These are phyloP conservation scores for Microsporum canis DNA, from an alignment of 2,329 filamentous ascomycete species.

Conservation along the genomic window DNA sequence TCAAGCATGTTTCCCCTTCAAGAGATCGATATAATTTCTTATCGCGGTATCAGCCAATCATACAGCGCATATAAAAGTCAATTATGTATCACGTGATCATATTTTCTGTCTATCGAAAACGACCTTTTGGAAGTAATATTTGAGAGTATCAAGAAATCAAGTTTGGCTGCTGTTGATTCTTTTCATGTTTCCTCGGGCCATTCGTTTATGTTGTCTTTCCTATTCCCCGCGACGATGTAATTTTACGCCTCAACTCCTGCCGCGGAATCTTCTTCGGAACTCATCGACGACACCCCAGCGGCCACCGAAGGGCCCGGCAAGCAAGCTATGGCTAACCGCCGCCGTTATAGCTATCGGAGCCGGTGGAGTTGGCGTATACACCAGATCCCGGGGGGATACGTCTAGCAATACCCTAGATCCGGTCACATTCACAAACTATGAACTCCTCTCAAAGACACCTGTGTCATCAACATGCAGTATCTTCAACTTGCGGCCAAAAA, in stretches of 20 bases:
- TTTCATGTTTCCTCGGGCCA: not conserved
- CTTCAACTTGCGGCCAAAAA: constrained; percentile 31
- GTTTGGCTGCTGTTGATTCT: not conserved
- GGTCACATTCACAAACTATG: constrained; percentile 31
- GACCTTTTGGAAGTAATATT: too few relatives aligned
- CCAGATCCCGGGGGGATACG: constrained; percentile 21
- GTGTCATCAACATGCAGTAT: constrained; percentile 39
- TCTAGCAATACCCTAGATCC: constrained; percentile 25
- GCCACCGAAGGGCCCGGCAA: constrained; percentile 16
- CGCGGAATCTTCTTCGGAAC: not conserved
- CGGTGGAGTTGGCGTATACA: constrained; percentile 27
- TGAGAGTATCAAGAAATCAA: not conserved
- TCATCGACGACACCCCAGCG: not conserved
- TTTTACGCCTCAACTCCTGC: not conserved
- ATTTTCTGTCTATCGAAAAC: too few relatives aligned
- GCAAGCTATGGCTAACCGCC: constrained; percentile 26
- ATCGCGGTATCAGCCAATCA: not conserved
- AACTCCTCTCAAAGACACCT: constrained; percentile 32
- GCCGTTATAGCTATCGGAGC: constrained; percentile 26
- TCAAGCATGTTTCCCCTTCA: not conserved
- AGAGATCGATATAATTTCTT: not conserved
- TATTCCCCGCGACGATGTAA: not conserved
- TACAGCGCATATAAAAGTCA: too few relatives aligned
- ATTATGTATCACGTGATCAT: not conserved
- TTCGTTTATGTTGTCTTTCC: not conserved